These are phyloP conservation scores for Arabidopsis arenosa DNA, from an alignment of 345 rosid species.

Conservation along the genomic window DNA sequence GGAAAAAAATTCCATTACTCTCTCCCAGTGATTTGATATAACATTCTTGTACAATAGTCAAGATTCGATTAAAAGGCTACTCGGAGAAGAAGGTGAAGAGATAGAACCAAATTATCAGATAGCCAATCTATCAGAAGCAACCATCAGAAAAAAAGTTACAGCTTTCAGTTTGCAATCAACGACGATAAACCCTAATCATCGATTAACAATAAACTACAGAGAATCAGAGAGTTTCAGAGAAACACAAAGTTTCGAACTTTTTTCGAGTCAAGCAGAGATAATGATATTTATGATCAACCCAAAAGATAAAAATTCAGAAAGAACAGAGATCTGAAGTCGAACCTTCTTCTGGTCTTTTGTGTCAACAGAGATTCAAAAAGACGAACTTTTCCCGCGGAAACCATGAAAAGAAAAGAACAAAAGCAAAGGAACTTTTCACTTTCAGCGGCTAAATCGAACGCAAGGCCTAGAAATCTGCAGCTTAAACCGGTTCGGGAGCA, in stretches of 20 bases:
- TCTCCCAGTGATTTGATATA: constrained; percentile 32
- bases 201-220: not conserved
- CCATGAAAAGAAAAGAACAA: constrained; percentile 2
- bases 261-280: not conserved
- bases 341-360: constrained; percentile 31
- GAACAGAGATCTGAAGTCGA: not conserved
- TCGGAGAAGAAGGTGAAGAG: constrained; percentile 25
- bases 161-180: constrained; percentile 6
- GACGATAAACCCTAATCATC: not conserved
- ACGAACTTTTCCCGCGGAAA: constrained; percentile 38
- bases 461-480: constrained; percentile 27
- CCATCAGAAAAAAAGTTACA: not conserved
- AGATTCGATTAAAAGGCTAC: constrained; percentile 17
- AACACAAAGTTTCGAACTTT: not conserved
- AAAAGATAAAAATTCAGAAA: not conserved
- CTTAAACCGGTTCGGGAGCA: not conserved
- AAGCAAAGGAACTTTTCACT: constrained; percentile 20
- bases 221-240: not conserved
- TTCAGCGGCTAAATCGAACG: constrained; percentile 22
- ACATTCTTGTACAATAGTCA: constrained; percentile 39
- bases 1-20: constrained; percentile 13
- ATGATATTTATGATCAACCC: not conserved
- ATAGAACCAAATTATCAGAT: constrained; percentile 9
- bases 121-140: not conserved
- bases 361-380: constrained; percentile 16